phyloP scores from a whole-genome alignment of 2,329 filamentous ascomycete species.

The Escovopsis sp. region DNA sequence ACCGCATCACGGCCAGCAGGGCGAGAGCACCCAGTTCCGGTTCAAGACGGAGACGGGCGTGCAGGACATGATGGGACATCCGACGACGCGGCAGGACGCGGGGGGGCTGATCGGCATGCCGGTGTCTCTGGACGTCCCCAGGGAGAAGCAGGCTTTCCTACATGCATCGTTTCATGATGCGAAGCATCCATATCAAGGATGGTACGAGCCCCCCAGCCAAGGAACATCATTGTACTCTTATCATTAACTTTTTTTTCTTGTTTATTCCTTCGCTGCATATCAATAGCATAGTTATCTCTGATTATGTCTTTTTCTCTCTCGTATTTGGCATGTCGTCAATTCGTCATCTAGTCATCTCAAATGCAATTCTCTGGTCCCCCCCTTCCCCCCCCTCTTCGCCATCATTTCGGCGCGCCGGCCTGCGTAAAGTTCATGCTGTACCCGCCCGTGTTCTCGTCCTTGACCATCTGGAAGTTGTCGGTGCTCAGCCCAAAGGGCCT shows the following conservation, averaged over 20 bases:
- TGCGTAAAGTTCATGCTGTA: slow-evolving; percentile 82
- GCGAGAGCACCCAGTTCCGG: no score
- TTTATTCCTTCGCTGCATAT: neutral
- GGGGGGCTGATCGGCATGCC: neutral
- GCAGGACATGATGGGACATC: no score
- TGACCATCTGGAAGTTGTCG: slow-evolving; percentile 85
- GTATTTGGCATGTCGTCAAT: no score
- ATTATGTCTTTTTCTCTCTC: no score
- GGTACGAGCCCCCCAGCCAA: neutral
- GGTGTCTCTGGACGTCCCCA: neutral
- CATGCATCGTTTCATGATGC: neutral
- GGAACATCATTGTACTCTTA: neutral
- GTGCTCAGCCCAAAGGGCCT: slow-evolving; percentile 91
- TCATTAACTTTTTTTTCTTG: no score
- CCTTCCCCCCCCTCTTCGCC: no score
- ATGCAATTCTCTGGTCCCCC: no score
- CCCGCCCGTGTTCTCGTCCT: slow-evolving; percentile 77
- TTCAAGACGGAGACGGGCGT: no score
- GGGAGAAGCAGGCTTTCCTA: neutral
- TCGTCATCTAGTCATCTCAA: no score
- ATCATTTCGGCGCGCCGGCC: slow-evolving; percentile 7
- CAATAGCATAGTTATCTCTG: neutral
- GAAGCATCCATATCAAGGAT: neutral
- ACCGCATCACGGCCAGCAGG: neutral
- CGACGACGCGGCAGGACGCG: no score